A percentile compares a stretch with the other conserved stretches of the same genome.
These are phyloP conservation scores for Epichloe hybrida DNA, from an alignment of 2,329 filamentous ascomycete species.

Conservation along the genomic window DNA sequence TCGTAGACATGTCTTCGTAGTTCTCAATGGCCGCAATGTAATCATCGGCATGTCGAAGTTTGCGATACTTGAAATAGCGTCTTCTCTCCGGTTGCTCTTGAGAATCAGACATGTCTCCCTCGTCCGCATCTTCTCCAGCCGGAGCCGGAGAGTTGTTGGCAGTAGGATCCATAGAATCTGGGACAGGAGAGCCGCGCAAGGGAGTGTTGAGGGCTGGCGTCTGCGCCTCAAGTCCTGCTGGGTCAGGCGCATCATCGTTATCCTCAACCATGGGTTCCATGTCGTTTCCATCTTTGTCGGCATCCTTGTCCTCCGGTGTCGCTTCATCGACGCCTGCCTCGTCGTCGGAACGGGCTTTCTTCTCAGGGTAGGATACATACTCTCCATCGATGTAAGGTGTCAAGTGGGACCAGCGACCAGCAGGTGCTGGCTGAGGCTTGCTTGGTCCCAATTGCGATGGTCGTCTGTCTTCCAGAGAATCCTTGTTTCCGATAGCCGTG, in stretches of 20 bases:
- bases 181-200: slow-evolving; percentile 23
- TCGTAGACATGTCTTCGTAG: slow-evolving; percentile 32
- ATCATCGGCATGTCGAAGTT: slow-evolving; percentile 36
- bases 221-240: slow-evolving; percentile 18
- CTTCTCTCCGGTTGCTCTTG: slow-evolving; percentile 18
- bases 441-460: slow-evolving; percentile 3
- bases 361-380: slow-evolving; percentile 26
- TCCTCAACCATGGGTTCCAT: slow-evolving; percentile 20
- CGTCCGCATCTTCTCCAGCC: slow-evolving; percentile 22
- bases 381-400: slow-evolving; percentile 28
- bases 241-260: slow-evolving; percentile 18
- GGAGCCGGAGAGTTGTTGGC: slow-evolving; percentile 24
- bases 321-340: slow-evolving; percentile 18
- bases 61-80: slow-evolving; percentile 31
- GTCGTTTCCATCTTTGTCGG: slow-evolving; percentile 13
- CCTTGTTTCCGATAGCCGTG: background rate
- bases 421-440: slow-evolving; percentile 17
- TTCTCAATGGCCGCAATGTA: slow-evolving; percentile 35
- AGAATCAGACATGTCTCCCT: slow-evolving; percentile 22
- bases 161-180: slow-evolving; percentile 25
- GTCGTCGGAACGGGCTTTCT: slow-evolving; percentile 18
- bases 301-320: slow-evolving; percentile 19
- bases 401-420: slow-evolving; percentile 24
- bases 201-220: slow-evolving; percentile 27
- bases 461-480: background rate